These are phyloP conservation scores for Exophiala spinifera DNA, from an alignment of 2,329 filamentous ascomycete genomes.

Conservation along the genomic window DNA sequence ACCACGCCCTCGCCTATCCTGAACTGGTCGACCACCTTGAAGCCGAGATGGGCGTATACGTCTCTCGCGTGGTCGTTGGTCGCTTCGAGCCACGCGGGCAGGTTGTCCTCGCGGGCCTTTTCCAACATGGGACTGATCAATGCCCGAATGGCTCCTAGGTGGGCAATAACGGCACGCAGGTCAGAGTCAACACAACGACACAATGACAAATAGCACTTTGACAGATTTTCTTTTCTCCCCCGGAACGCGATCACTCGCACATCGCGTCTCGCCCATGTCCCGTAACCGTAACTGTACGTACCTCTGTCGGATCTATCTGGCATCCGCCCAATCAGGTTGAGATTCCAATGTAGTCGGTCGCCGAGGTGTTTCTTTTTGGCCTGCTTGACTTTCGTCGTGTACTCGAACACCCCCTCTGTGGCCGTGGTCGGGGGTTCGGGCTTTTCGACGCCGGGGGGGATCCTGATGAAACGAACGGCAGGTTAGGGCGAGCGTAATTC, in stretches of 20 bases:
- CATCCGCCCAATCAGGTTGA: slow-evolving; percentile 19
- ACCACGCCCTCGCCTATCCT: slow-evolving; percentile 20
- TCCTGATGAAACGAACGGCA: slow-evolving; percentile 9
- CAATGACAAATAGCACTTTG: no score
- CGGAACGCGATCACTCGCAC: neutral
- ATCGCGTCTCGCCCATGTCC: no score
- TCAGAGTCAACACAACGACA: no score
- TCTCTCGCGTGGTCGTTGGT: slow-evolving; percentile 21
- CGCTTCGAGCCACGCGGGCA: slow-evolving; percentile 28
- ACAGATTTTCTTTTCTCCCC: no score
- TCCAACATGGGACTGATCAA: slow-evolving; percentile 23
- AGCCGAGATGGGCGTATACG: slow-evolving; percentile 26
- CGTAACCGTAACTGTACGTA: no score
- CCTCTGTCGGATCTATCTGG: slow-evolving; percentile 17
- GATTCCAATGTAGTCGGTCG: slow-evolving; percentile 16
- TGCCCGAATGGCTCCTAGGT: slow-evolving; percentile 18
- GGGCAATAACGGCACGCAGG: no score
- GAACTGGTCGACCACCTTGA: slow-evolving; percentile 16
- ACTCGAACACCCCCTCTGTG: slow-evolving; percentile 11
- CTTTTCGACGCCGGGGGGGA: slow-evolving; percentile 18
- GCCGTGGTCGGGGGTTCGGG: neutral
- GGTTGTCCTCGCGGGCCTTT: slow-evolving; percentile 13
- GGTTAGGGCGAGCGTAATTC: neutral
- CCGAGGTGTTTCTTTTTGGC: slow-evolving; percentile 16
- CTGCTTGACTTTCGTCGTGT: slow-evolving; percentile 11